Conservation (phyloP, 352 stramenopile genomes). For the Pythium dissotocum region DNA sequence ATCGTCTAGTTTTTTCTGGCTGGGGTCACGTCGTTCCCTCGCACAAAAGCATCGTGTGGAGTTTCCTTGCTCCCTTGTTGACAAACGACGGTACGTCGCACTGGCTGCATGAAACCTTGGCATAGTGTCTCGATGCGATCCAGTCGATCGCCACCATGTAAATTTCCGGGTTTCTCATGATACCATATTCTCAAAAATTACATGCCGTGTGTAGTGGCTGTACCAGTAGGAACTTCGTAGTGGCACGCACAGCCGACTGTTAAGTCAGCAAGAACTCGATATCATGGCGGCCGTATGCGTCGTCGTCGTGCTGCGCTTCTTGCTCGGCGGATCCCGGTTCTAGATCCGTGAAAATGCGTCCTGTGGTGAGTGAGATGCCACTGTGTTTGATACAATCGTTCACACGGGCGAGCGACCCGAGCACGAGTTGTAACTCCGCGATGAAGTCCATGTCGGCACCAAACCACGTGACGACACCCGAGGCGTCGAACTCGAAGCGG, state of each 20-base stretch:
- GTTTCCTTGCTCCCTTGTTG: too few species aligned
- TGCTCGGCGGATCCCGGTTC: background rate
- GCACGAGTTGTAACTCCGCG: conserved; percentile 29
- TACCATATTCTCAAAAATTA: too few species aligned
- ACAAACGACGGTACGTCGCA: too few species aligned
- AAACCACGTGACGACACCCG: conserved; percentile 42
- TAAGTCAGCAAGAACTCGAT: conserved; percentile 19
- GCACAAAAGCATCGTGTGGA: too few species aligned
- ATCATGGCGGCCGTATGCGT: background rate
- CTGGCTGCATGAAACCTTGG: too few species aligned
- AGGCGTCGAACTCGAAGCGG: conserved; percentile 49
- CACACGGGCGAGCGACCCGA: conserved; percentile 42
- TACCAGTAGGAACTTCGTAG: background rate
- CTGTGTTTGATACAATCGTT: background rate
- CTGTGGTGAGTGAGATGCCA: conserved; percentile 14
- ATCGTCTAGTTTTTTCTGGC: too few species aligned
- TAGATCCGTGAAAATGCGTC: background rate
- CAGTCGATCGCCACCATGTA: too few species aligned
- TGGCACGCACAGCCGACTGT: background rate
- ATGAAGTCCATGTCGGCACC: conserved; percentile 62
- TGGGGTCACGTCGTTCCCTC: too few species aligned
- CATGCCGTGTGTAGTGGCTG: too few species aligned
- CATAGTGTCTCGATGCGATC: too few species aligned
- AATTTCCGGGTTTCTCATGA: too few species aligned
- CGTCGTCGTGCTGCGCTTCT: background rate